phyloP scores from a whole-genome alignment of 192 early-diverging fungal species.

The Entomortierella chlamydospora region DNA sequence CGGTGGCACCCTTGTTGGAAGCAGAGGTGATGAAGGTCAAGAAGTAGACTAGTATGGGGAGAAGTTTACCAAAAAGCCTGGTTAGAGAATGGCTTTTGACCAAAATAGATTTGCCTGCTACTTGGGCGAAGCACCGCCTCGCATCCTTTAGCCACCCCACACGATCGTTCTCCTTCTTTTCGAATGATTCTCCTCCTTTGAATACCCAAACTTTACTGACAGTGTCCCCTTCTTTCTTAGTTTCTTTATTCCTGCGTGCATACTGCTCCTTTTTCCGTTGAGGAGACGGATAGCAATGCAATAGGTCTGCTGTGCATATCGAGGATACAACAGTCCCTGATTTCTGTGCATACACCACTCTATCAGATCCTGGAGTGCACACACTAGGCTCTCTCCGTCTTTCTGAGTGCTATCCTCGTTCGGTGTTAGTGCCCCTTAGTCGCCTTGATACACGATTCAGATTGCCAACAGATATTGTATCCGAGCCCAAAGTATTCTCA shows the following conservation, averaged over 20 bases:
- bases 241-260: not conserved
- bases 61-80: not conserved
- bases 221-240: not conserved
- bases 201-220: too few relatives aligned
- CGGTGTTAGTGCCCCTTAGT: too few relatives aligned
- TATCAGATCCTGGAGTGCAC: too few relatives aligned
- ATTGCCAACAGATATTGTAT: too few relatives aligned
- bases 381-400: too few relatives aligned
- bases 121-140: not conserved
- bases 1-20: not conserved
- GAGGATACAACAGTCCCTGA: constrained; percentile 18
- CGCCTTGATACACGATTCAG: too few relatives aligned
- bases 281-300: not conserved
- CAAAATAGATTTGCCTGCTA: not conserved
- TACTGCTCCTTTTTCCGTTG: constrained; percentile 1
- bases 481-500: too few relatives aligned
- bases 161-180: constrained; percentile 3
- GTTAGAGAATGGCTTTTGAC: not conserved
- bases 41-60: constrained; percentile 36
- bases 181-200: not conserved
- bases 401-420: too few relatives aligned
- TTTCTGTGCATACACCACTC: too few relatives aligned
- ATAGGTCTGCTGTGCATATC: constrained; percentile 2
- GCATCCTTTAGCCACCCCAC: not conserved
- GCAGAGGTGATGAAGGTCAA: constrained; percentile 12